Evolutionary conservation across 345 rosid genomes (phyloP).

Genomic region (Pistacia atlantica): DNA sequence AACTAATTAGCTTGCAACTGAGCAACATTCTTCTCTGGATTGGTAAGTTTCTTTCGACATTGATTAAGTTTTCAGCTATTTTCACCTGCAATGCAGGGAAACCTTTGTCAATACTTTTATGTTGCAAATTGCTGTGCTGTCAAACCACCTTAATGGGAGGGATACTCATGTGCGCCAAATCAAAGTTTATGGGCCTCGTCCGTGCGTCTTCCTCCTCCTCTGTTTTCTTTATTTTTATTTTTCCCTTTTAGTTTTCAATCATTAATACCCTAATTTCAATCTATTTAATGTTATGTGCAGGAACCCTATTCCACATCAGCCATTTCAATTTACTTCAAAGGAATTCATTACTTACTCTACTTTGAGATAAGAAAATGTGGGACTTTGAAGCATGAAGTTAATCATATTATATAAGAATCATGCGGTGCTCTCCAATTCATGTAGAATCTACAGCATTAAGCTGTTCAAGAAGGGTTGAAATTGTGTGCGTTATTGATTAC

Average conservation of each 20-base stretch:
- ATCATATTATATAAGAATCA: conserved; percentile 6
- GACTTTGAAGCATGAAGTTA: conserved; percentile 14
- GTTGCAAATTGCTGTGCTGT: conserved; percentile 81
- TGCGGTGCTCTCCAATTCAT: background rate
- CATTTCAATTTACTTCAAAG: conserved; percentile 78
- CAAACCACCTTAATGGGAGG: conserved; percentile 27
- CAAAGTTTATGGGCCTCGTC: conserved; percentile 21
- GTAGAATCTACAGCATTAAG: background rate
- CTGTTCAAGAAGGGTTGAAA: background rate
- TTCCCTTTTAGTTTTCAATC: too few species aligned
- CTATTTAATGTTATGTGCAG: background rate
- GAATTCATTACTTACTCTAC: conserved; percentile 77
- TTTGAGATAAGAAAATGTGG: conserved; percentile 37
- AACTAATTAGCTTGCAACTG: background rate
- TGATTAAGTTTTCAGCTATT: background rate
- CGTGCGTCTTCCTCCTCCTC: background rate
- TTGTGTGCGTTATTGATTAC: background rate
- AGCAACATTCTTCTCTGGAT: background rate
- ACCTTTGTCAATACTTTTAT: conserved; percentile 88
- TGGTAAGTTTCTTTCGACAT: background rate
- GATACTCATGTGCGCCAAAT: conserved; percentile 24
- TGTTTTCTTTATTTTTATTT: background rate
- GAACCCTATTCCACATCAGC: conserved; percentile 33
- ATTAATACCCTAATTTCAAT: background rate
- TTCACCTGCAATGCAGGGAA: conserved; percentile 54